phyloP scores from a whole-genome alignment of 768 basidiomycete species.

The Daedaleopsis sinensis region DNA sequence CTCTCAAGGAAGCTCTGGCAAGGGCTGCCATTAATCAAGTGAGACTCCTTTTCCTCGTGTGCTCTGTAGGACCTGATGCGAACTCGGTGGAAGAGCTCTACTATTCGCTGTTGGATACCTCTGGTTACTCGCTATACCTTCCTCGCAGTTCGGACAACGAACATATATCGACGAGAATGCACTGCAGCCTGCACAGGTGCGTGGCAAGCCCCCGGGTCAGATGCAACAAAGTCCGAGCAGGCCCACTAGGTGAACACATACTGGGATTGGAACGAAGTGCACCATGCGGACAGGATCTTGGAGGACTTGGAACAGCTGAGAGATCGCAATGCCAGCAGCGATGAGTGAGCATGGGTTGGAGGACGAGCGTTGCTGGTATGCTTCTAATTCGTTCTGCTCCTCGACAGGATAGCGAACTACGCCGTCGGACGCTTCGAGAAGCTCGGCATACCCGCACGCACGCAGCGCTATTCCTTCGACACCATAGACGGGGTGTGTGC shows the following conservation, averaged over 20 bases:
- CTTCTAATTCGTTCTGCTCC: neutral
- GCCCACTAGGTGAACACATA: constrained; percentile 78
- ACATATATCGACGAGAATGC: constrained; percentile 97
- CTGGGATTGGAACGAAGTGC: constrained; percentile 92
- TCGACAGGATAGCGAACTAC: constrained; percentile 62
- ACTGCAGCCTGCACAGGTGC: constrained; percentile 87
- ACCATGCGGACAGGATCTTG: constrained; percentile 81
- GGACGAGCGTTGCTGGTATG: neutral
- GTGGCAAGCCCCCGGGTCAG: constrained; percentile 10
- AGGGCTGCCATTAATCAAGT: constrained; percentile 35
- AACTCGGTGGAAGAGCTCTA: constrained; percentile 42
- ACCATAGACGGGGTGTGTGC: constrained; percentile 53
- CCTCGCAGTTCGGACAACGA: constrained; percentile 58
- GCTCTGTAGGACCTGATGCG: neutral
- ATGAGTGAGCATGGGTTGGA: constrained; percentile 56
- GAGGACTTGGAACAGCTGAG: constrained; percentile 65
- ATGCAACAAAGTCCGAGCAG: neutral
- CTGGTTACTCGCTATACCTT: constrained; percentile 86
- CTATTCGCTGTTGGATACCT: constrained; percentile 69
- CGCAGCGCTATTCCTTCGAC: constrained; percentile 66
- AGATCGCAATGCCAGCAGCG: constrained; percentile 64
- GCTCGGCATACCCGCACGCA: constrained; percentile 71
- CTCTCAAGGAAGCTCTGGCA: constrained; percentile 37
- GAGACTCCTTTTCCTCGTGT: neutral
- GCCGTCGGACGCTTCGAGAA: constrained; percentile 68